Evolutionary conservation across 164 flowering plant species (phyloP), one percentile per base, ranked within the genome.

Genomic region (Umbellularia californica): DNA sequence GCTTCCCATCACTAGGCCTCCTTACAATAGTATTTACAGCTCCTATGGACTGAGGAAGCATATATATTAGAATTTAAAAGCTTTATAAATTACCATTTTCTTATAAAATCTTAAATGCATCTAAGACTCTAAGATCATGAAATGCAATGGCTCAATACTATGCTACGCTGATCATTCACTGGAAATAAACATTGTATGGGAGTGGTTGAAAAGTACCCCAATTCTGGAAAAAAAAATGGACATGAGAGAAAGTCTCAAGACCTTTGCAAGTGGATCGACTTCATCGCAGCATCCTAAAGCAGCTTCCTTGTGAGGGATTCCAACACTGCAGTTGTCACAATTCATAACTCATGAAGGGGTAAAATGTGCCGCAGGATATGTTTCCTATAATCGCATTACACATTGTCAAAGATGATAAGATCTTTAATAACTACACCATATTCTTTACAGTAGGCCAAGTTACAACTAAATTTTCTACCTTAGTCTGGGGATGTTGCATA

Each of bases 11-110:
- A 68, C 69, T 73, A 72, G 85, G 82, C 76, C 85, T 82, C 85
- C 88, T 81, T 71, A 91, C 70, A 72, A 91, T 88, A 17, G 93
- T 87, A 74, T 87, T 91, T 23, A 89, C 88, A 75, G 93, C 95
- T 65, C 90, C 91, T 68, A 91, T 90, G 30, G 83, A 73, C 95
- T 90, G 88, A 47, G 2, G 52, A 69, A 78, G 66, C 58, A 77
- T 50, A 71, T 50, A 71, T 3, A 12, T 70, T 24, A 75, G 69
- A 74, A 72, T 14, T 20, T 51, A 69, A 9, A 41, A 41, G 47
- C 2, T 5, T 41, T 41, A 41, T 41, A 41, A 41, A 41, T 41
- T 41, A 41, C 10, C 47, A 41, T 41, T 41, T 41, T 41, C 47
- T 41, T 41, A 41, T 41, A 7, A 41, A 41, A 41, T 5, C 47